Conservation (phyloP, 2,329 filamentous ascomycete species). For the Paraphoma sp. region DNA sequence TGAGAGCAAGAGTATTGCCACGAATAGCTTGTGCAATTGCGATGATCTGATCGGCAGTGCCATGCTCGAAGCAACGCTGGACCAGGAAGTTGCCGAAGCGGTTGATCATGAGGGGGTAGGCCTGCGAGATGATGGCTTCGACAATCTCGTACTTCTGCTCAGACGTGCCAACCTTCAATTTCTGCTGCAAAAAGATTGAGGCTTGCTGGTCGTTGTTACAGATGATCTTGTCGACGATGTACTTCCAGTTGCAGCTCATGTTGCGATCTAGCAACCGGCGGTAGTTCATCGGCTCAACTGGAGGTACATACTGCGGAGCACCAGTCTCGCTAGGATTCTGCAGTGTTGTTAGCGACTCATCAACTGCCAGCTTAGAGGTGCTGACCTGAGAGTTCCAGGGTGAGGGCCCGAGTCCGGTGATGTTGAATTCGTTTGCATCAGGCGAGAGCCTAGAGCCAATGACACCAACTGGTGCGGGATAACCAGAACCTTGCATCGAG, state of each 20-base stretch:
- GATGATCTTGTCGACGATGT: slow-evolving; percentile 99
- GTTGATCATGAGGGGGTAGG: slow-evolving; percentile 96
- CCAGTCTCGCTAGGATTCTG: slow-evolving; percentile 36
- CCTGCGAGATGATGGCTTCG: slow-evolving; percentile 92
- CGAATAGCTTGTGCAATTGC: slow-evolving; percentile 94
- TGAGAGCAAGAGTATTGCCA: slow-evolving; percentile 90
- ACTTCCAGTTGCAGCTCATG: slow-evolving; percentile 98
- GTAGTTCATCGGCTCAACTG: slow-evolving; percentile 94
- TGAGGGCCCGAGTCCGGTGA: slow-evolving; percentile 37
- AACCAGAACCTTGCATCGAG: slow-evolving; percentile 35
- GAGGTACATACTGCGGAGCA: slow-evolving; percentile 73
- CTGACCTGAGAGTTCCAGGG: slow-evolving; percentile 50
- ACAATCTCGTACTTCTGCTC: slow-evolving; percentile 98
- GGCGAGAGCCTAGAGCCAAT: slow-evolving; percentile 52
- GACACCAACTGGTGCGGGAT: slow-evolving; percentile 46
- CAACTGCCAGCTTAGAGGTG: not conserved
- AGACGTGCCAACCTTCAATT: slow-evolving; percentile 92
- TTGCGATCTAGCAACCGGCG: slow-evolving; percentile 93
- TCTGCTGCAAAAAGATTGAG: slow-evolving; percentile 98
- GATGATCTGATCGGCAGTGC: slow-evolving; percentile 89
- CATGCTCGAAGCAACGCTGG: slow-evolving; percentile 98
- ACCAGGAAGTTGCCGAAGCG: slow-evolving; percentile 98
- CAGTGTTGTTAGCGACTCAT: slow-evolving; percentile 6
- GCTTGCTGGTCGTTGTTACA: slow-evolving; percentile 99
- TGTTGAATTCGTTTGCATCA: slow-evolving; percentile 55